Base-by-base conservation (phyloP, 2,329 filamentous ascomycete genomes). In the Curvularia lunata region DNA sequence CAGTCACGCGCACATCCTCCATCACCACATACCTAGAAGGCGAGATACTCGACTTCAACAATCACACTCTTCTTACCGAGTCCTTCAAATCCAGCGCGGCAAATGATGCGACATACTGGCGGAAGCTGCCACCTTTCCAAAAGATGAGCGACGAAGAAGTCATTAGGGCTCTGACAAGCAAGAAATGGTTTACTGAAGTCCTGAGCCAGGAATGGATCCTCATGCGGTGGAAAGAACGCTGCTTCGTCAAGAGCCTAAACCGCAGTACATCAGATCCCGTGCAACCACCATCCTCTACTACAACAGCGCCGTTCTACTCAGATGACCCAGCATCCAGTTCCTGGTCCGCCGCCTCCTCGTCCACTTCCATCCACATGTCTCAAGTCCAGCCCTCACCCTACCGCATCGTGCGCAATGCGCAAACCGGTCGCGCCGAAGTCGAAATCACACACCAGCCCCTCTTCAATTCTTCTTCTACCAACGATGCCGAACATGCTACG, bases 21-120 rank as follows among this genome's bases (percentile, higher is more conserved):
- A 89, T 89, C 55, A 85, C 85, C 16, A 89, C 86, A 2, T 89
- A 86, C 68, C 80, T 89, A 43, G 87, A 89, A 78, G 87, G 87
- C 53, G 87, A 90, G 69, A 88, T 90, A 58, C 84, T 90, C 59
- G 87, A 90, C 70, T 86, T 83, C 65, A 71, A 71, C 42, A 78
- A 73, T 4, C 77, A 83, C 69, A 80, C 77, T 47, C 78, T 90
- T 63, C 77, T 84, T 49, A 85, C 83, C 10, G 78, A 81, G 63
- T 71, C 71, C 37, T 83, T 83, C 70, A 77, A 79, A 51, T 77
- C 78, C 38, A 78, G 68, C n/a, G 71, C 79, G 37, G 64, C 72
- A 54, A 78, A 78, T 70, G 80, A 83, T 65, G 77, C 80, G 10
- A 74, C 72, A 4, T 82, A 83, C 62, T 83, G 81, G 81, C 73